These are phyloP conservation scores for Cytospora schulzeri DNA, from an alignment of 2,329 filamentous ascomycete species.

Conservation along the genomic window DNA sequence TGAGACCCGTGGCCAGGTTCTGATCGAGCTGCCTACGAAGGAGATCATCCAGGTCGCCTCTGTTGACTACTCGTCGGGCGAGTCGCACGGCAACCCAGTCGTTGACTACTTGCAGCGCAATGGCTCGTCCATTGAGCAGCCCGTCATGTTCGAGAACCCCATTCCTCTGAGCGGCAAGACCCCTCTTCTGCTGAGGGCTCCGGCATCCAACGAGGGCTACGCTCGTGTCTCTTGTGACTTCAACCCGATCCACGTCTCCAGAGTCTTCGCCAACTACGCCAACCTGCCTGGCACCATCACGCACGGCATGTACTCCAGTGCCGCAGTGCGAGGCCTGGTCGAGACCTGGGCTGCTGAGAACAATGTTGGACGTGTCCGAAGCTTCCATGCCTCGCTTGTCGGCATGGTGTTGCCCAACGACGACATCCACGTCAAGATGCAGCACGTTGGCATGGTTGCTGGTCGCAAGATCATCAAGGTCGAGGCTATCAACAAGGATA, in stretches of 20 bases:
- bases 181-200: conserved; percentile 84
- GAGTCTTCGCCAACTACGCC: conserved; percentile 94
- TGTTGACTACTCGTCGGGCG: conserved; percentile 83
- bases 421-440: conserved; percentile 89
- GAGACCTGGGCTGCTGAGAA: conserved; percentile 99
- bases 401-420: conserved; percentile 99
- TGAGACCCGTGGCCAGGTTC: conserved; percentile 87
- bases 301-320: conserved; percentile 99
- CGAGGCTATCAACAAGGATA: conserved; percentile 92
- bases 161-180: conserved; percentile 94
- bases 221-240: conserved; percentile 97
- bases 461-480: conserved; percentile 99
- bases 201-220: conserved; percentile 96
- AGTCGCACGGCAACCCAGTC: conserved; percentile 93
- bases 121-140: conserved; percentile 91
- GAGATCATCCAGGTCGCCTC: conserved; percentile 97
- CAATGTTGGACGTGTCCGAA: conserved; percentile 93
- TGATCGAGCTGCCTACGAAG: conserved; percentile 93
- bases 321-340: conserved; percentile 90
- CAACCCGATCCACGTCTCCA: conserved; percentile 98
- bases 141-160: conserved; percentile 94
- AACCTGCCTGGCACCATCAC: conserved; percentile 96
- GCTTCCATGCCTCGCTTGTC: conserved; percentile 95
- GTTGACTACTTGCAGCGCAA: conserved; percentile 93
- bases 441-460: conserved; percentile 96